These are phyloP conservation scores for Alternaria arbusti DNA, from an alignment of 2,329 filamentous ascomycete genomes.

Conservation along the genomic window DNA sequence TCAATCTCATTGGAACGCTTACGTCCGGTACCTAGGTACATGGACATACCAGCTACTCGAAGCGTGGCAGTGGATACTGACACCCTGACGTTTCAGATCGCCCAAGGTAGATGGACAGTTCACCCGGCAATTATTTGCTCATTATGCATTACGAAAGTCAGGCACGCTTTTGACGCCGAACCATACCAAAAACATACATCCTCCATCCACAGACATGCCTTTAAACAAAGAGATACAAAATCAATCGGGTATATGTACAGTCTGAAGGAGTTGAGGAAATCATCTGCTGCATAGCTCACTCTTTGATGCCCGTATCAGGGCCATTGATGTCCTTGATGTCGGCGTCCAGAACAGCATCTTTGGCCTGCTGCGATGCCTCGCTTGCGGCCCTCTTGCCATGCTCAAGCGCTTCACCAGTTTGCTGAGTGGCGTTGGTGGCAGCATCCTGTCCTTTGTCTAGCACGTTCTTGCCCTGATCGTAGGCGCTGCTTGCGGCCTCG, in stretches of 20 bases:
- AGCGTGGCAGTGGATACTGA: not conserved
- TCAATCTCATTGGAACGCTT: not conserved
- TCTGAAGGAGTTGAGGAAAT: not conserved
- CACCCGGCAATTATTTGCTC: not conserved
- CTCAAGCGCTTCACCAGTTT: slow-evolving; percentile 25
- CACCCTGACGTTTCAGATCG: not conserved
- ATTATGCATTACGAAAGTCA: not conserved
- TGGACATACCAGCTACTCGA: not conserved
- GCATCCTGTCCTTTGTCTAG: slow-evolving; percentile 33
- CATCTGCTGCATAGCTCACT: slow-evolving; percentile 10
- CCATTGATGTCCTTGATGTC: slow-evolving; percentile 26
- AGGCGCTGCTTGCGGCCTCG: not conserved
- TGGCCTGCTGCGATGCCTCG: slow-evolving; percentile 22
- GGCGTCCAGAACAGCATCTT: slow-evolving; percentile 23
- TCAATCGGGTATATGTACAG: slow-evolving; percentile 27
- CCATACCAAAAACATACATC: not conserved
- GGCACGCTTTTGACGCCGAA: not conserved
- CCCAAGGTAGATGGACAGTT: slow-evolving; percentile 1
- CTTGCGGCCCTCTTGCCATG: slow-evolving; percentile 26
- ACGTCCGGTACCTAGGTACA: not conserved
- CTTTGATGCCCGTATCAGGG: slow-evolving; percentile 18
- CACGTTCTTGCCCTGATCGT: slow-evolving; percentile 25
- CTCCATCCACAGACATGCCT: not conserved
- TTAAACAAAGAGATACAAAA: not conserved
- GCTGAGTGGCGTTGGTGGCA: slow-evolving; percentile 14